These are phyloP conservation scores for Thielaviopsis euricoi DNA, from an alignment of 2,329 filamentous ascomycete species.

Conservation along the genomic window DNA sequence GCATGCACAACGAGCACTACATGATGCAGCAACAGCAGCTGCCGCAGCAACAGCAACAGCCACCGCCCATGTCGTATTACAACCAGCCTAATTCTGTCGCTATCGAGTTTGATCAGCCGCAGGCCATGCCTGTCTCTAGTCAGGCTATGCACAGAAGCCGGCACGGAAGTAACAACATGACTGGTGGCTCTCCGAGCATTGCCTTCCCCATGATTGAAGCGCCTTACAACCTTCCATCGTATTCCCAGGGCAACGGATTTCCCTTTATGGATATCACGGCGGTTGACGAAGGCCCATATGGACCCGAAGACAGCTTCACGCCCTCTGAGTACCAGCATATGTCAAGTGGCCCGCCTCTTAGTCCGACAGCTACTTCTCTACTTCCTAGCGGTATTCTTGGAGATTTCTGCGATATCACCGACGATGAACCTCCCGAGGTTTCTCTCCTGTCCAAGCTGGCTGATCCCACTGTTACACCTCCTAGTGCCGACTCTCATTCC, in stretches of 20 bases:
- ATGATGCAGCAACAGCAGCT: conserved; percentile 24
- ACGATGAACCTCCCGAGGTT: conserved; percentile 36
- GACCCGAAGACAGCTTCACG: conserved; percentile 23
- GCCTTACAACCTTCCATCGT: conserved; percentile 35
- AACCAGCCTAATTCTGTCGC: conserved; percentile 13
- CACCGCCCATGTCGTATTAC: conserved; percentile 17
- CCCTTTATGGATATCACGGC: conserved; percentile 33
- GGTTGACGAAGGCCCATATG: conserved; percentile 17
- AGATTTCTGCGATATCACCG: conserved; percentile 25
- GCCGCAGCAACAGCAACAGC: conserved; percentile 26
- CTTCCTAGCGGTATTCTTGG: conserved; percentile 53
- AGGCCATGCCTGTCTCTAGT: conserved; percentile 16
- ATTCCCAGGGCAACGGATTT: conserved; percentile 33
- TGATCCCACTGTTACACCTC: conserved; percentile 15
- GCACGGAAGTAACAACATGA: conserved; percentile 24
- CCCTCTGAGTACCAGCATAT: conserved; percentile 46
- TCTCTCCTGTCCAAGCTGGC: conserved; percentile 20
- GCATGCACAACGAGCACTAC: conserved; percentile 30
- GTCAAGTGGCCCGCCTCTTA: conserved; percentile 52
- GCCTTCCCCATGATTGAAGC: conserved; percentile 24
- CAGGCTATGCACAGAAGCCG: conserved; percentile 32
- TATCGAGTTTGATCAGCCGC: conserved; percentile 28
- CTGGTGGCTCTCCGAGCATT: conserved; percentile 23
- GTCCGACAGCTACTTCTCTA: conserved; percentile 57
- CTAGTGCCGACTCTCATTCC: conserved; percentile 31